These are phyloP conservation scores for Rhexocercosporidium sp. DNA, from an alignment of 2,329 filamentous ascomycete genomes.

Conservation along the genomic window DNA sequence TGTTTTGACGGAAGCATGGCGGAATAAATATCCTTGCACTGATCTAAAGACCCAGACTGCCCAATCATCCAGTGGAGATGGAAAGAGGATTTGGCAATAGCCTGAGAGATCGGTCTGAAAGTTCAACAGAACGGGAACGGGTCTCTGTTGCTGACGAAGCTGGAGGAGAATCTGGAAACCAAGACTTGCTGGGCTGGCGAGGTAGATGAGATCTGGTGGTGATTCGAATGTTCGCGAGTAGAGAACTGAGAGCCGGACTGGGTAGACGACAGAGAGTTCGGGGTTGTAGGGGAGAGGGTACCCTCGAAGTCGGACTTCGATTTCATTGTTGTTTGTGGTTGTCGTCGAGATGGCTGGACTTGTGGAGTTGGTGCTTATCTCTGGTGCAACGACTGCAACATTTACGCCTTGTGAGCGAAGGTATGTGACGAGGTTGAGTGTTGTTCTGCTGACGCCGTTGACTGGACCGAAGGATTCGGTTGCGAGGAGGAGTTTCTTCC, in stretches of 20 bases:
- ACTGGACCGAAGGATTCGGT: slow-evolving; percentile 76
- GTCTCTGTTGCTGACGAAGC: slow-evolving; percentile 62
- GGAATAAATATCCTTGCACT: slow-evolving; percentile 71
- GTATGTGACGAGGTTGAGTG: slow-evolving; percentile 71
- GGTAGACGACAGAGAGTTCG: slow-evolving; percentile 72
- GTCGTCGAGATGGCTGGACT: slow-evolving; percentile 29
- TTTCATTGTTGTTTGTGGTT: slow-evolving; percentile 38
- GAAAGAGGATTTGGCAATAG: slow-evolving; percentile 73
- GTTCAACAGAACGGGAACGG: slow-evolving; percentile 67
- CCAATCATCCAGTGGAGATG: slow-evolving; percentile 62
- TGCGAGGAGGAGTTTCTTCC: slow-evolving; percentile 68
- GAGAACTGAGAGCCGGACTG: slow-evolving; percentile 66
- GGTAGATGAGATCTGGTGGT: slow-evolving; percentile 69
- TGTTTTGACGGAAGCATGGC: slow-evolving; percentile 63
- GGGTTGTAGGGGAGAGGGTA: slow-evolving; percentile 75
- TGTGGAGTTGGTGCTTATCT: slow-evolving; percentile 51
- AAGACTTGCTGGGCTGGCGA: slow-evolving; percentile 71
- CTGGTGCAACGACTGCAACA: slow-evolving; percentile 70
- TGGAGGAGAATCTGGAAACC: slow-evolving; percentile 76
- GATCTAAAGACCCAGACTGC: slow-evolving; percentile 66
- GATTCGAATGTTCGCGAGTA: slow-evolving; percentile 63
- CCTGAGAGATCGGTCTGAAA: slow-evolving; percentile 75
- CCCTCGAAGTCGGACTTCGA: slow-evolving; percentile 65
- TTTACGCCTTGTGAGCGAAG: slow-evolving; percentile 66
- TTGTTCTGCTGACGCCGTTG: slow-evolving; percentile 76